Evolutionary conservation across 31 red algal genomes (phyloP).

Genomic region (Pterothamnion heteromorphum): DNA sequence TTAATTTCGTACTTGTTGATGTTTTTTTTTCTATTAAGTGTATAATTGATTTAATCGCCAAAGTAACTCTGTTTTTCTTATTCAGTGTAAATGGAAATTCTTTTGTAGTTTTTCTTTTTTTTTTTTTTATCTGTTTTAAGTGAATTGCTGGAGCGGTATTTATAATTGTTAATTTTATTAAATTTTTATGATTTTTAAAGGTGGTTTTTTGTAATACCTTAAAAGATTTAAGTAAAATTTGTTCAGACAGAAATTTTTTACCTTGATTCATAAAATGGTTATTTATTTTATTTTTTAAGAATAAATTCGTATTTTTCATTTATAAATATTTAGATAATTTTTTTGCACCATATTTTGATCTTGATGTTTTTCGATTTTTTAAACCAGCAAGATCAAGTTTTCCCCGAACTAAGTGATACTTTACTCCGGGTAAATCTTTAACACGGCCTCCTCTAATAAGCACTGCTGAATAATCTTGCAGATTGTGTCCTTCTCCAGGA

Average conservation of each 20-base stretch:
- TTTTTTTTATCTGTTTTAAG: not conserved
- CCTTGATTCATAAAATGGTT: not conserved
- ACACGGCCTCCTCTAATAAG: conserved; percentile 60
- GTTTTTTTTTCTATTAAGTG: no score
- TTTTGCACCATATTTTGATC: conserved; percentile 64
- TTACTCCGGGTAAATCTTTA: conserved; percentile 66
- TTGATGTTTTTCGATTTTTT: conserved; percentile 11
- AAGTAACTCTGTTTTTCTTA: not conserved
- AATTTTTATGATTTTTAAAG: no score
- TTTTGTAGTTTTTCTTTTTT: not conserved
- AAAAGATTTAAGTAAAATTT: not conserved
- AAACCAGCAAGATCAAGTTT: conserved; percentile 51
- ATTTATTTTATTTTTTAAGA: no score
- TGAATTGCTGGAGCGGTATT: not conserved
- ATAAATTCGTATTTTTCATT: conserved; percentile 8
- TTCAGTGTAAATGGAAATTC: conserved; percentile 27
- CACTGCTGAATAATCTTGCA: conserved; percentile 62
- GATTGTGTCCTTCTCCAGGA: conserved; percentile 65
- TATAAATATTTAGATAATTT: conserved; percentile 27
- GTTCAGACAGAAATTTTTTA: not conserved
- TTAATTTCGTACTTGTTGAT: not conserved
- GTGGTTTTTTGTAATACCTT: not conserved
- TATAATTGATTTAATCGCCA: not conserved
- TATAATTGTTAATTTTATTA: not conserved
- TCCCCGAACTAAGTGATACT: conserved; percentile 64